Base-by-base conservation (phyloP, 169 alveolate genomes). In the Eimeria brunetti region DNA sequence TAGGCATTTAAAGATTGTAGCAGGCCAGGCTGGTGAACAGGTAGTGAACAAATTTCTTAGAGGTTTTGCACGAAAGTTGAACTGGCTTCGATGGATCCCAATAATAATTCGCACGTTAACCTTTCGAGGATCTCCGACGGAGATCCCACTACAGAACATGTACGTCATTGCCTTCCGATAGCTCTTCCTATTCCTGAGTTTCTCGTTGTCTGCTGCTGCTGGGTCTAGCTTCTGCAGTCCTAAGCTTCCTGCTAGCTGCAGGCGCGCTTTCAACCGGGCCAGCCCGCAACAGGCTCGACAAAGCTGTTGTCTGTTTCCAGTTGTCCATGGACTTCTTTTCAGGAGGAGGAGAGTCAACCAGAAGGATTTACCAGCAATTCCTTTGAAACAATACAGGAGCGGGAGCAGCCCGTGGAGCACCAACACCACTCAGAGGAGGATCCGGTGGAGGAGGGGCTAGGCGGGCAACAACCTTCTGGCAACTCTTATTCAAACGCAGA, bases 41-140 rank as follows among this genome's bases (percentile, higher is more conserved):
- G 11, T 7, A n/a, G 8, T 9, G 49, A 58, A 53, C 11, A 12
- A 12, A 14, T 16, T n/a, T 0, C 24, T 46, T 46, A 62, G 18
- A 33, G 18, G 51, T 46, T 78, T 16, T 53, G 64, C 27, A 53
- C 64, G 16, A 64, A 41, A 78, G 60, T 30, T 24, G 46, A 24
- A 41, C 49, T 44, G 88, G 62, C 67, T 78, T 46, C 88, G 88
- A 78, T 78, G 88, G 88, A 78, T 78, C 67, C 88, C 44, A 44
- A 30, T 27, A 49, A 46, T 16, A n/a, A 67, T 30, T 51, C 88
- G 22, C 41, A 44, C 24, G 64, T 30, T 67, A 49, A n/a, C 46
- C 88, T 27, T 46, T 38, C 67, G 12, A 64, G 64, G 64, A 64
- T n/a, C 69, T 78, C 88, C 2, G 88, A 49, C n/a, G 49, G 64